Conservation (phyloP, 371 early-diverging fungal genomes). For the Chytridiales sp. region DNA sequence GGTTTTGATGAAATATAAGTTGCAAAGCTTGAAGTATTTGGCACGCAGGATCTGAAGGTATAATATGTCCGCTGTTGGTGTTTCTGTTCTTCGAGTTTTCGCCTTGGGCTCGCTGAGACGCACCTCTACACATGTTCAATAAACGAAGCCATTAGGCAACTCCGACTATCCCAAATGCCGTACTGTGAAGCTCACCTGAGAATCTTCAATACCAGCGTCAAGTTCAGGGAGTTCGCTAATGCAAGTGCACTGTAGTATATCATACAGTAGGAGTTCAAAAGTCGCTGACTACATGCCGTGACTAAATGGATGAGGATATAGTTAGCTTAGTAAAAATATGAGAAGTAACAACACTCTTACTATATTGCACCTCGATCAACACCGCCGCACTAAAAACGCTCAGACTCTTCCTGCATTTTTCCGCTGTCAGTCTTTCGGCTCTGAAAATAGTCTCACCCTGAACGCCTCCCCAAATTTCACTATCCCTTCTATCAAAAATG, state of each 20-base stretch:
- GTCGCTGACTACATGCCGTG: conserved; percentile 26
- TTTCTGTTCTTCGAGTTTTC: not conserved
- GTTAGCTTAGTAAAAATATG: not conserved
- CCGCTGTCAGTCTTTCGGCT: conserved; percentile 14
- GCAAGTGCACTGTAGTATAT: conserved; percentile 37
- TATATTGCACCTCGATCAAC: conserved; percentile 38
- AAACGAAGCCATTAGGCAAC: not conserved
- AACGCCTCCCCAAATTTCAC: conserved; percentile 6
- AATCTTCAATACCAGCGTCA: conserved; percentile 17
- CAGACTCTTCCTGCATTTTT: conserved; percentile 25
- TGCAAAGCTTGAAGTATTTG: conserved; percentile 28
- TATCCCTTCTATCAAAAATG: conserved; percentile 14
- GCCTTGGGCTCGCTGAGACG: not conserved
- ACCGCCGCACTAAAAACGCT: conserved; percentile 29
- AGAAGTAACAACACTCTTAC: conserved; percentile 9
- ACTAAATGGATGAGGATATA: conserved; percentile 8
- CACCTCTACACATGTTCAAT: not conserved
- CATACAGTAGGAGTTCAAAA: conserved; percentile 39
- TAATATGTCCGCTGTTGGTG: not conserved
- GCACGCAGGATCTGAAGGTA: conserved; percentile 4
- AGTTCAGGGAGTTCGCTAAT: conserved; percentile 24
- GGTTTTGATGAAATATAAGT: conserved; percentile 27
- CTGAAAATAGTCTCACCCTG: conserved; percentile 1
- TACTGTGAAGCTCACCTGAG: conserved; percentile 1
- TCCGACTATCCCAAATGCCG: conserved; percentile 7